Conservation (phyloP, 2,329 filamentous ascomycete species). For the Stagonosporopsis chrysanthemi region DNA sequence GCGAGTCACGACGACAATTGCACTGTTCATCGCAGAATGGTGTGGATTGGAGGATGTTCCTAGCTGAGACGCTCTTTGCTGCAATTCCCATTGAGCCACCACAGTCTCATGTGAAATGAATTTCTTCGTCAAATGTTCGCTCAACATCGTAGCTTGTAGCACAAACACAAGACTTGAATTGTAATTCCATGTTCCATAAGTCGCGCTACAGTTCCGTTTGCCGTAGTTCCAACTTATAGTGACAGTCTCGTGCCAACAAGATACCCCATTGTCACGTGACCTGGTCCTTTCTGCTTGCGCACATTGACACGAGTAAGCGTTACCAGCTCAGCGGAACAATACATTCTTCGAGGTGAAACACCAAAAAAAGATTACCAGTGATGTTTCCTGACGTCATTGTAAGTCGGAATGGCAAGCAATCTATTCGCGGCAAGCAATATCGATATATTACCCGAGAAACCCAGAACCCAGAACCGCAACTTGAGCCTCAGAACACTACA, state of each 20-base stretch:
- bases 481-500: conserved; percentile 8
- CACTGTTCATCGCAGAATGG: conserved; percentile 31
- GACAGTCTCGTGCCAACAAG: too few relatives aligned
- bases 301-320: not conserved
- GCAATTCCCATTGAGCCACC: too few relatives aligned
- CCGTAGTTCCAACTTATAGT: too few relatives aligned
- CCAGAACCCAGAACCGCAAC: conserved; percentile 2
- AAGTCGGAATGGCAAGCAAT: not conserved
- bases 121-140: not conserved
- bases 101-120: not conserved
- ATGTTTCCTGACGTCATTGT: not conserved
- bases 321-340: not conserved
- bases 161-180: too few relatives aligned
- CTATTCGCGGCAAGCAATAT: conserved; percentile 15
- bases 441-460: conserved; percentile 7
- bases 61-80: not conserved
- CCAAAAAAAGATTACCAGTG: not conserved
- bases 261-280: not conserved
- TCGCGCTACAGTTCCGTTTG: too few relatives aligned
- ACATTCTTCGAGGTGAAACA: not conserved
- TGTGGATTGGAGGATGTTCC: conserved; percentile 25
- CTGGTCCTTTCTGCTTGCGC: too few relatives aligned
- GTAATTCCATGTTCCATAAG: too few relatives aligned
- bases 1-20: conserved; percentile 27
- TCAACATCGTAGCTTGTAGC: too few relatives aligned